phyloP scores from a whole-genome alignment of 805 yeast species.

The Metschnikowia koreensis region DNA sequence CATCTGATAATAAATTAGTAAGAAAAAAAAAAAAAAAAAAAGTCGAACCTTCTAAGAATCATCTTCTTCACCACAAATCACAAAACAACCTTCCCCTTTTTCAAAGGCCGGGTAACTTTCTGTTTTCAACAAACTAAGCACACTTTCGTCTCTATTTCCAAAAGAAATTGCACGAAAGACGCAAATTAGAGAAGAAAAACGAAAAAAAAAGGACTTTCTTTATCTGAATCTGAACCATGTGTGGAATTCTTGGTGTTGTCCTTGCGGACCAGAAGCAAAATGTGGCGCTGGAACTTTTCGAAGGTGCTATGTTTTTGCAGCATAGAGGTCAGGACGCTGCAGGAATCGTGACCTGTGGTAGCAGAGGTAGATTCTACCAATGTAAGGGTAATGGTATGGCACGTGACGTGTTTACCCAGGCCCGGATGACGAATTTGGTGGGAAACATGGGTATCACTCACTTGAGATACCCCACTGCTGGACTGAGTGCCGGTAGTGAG shows the following conservation, averaged over 20 bases:
- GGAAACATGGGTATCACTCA: slow-evolving; percentile 97
- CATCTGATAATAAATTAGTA: background rate
- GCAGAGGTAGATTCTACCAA: slow-evolving; percentile 90
- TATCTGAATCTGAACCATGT: slow-evolving; percentile 49
- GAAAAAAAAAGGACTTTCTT: background rate
- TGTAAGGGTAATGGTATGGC: slow-evolving; percentile 99
- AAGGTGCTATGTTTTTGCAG: slow-evolving; percentile 88
- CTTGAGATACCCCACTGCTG: slow-evolving; percentile 96
- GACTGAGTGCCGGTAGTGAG: slow-evolving; percentile 90
- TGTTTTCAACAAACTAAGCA: background rate
- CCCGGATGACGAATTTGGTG: slow-evolving; percentile 70
- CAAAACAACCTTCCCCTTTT: too few species aligned
- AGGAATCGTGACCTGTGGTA: slow-evolving; percentile 96
- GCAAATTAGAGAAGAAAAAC: background rate
- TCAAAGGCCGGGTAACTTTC: background rate
- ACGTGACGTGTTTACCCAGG: slow-evolving; percentile 89
- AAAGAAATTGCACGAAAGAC: background rate
- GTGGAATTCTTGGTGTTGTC: slow-evolving; percentile 91
- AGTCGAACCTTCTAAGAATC: background rate
- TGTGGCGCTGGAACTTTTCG: slow-evolving; percentile 88
- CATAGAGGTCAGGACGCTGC: slow-evolving; percentile 99
- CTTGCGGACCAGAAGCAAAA: slow-evolving; percentile 68
- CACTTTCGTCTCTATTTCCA: background rate
- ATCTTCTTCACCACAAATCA: slow-evolving; percentile 1
- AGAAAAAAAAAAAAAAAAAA: background rate